Conservation (phyloP, 2,329 filamentous ascomycete species). For the Penicillium sp. region DNA sequence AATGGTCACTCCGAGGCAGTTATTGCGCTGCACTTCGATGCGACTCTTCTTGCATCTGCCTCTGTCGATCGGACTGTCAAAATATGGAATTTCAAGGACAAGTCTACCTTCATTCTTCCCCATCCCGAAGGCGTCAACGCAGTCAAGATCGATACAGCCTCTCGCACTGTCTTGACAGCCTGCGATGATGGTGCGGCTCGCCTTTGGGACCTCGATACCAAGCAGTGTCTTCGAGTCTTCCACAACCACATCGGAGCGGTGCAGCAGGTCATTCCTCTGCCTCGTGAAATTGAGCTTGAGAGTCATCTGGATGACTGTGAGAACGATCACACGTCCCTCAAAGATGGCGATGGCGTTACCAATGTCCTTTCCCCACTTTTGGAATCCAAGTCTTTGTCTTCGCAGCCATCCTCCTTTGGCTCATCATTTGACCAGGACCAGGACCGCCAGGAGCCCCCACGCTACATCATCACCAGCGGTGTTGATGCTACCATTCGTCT, state of each 20-base stretch:
- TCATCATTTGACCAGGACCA: constrained; percentile 60
- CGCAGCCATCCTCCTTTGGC: constrained; percentile 57
- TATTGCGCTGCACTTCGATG: constrained; percentile 83
- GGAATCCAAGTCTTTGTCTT: constrained; percentile 21
- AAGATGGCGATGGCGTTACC: constrained; percentile 27
- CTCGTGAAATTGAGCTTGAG: constrained; percentile 85
- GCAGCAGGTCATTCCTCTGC: constrained; percentile 82
- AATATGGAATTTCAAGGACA: constrained; percentile 87
- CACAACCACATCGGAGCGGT: constrained; percentile 93
- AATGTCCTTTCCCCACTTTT: constrained; percentile 26
- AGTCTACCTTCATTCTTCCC: constrained; percentile 72
- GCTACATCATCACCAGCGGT: constrained; percentile 90
- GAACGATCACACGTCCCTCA: constrained; percentile 51
- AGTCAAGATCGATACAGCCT: constrained; percentile 79
- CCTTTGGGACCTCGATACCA: constrained; percentile 88
- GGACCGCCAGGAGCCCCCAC: constrained; percentile 70
- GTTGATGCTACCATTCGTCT: constrained; percentile 88
- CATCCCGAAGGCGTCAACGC: constrained; percentile 96
- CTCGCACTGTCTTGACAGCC: constrained; percentile 84
- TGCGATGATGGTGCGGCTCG: constrained; percentile 91
- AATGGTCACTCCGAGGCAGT: constrained; percentile 77
- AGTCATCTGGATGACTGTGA: constrained; percentile 59
- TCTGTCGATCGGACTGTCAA: constrained; percentile 88
- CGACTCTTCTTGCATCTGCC: constrained; percentile 78
- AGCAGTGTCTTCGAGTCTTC: constrained; percentile 71